A percentile compares a stretch with the other conserved stretches of the same genome.
These are phyloP conservation scores for Trichophyton verrucosum DNA, from an alignment of 2,329 filamentous ascomycete species.

Conservation along the genomic window DNA sequence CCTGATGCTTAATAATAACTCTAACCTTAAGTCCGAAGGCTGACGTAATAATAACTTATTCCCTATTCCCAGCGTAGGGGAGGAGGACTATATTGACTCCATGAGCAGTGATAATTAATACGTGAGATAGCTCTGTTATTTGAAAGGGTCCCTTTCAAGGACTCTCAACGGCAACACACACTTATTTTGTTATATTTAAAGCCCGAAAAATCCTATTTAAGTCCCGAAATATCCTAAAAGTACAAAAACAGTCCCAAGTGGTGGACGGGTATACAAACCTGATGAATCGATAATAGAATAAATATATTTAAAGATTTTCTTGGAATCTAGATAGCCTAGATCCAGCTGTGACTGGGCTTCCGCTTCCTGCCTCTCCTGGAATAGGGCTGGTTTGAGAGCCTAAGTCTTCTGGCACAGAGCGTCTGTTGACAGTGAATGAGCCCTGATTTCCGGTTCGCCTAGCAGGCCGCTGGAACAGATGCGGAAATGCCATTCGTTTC, in stretches of 20 bases:
- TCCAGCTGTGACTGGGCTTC: not conserved
- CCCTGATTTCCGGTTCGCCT: constrained; percentile 8
- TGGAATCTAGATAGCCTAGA: not conserved
- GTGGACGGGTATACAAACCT: not conserved
- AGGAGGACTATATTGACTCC: not conserved
- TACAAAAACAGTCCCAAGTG: not conserved
- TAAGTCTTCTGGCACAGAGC: constrained; percentile 1
- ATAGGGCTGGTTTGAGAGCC: not conserved
- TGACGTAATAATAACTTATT: not conserved
- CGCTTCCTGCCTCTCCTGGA: not conserved
- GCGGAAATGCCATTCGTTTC: constrained; percentile 5
- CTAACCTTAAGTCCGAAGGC: not conserved
- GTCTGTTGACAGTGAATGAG: constrained; percentile 7
- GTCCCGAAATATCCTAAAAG: not conserved
- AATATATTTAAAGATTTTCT: not conserved
- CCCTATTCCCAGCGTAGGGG: not conserved
- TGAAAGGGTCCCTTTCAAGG: not conserved
- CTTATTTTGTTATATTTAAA: not conserved
- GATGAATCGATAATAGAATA: not conserved
- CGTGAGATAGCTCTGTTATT: not conserved
- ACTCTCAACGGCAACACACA: too few species aligned
- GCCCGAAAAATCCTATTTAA: not conserved
- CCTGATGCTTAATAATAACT: not conserved
- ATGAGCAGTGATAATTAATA: not conserved
- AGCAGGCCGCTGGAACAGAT: constrained; percentile 4